These are phyloP conservation scores for Blastobotrys americana DNA, from an alignment of 805 yeast species.

Conservation along the genomic window DNA sequence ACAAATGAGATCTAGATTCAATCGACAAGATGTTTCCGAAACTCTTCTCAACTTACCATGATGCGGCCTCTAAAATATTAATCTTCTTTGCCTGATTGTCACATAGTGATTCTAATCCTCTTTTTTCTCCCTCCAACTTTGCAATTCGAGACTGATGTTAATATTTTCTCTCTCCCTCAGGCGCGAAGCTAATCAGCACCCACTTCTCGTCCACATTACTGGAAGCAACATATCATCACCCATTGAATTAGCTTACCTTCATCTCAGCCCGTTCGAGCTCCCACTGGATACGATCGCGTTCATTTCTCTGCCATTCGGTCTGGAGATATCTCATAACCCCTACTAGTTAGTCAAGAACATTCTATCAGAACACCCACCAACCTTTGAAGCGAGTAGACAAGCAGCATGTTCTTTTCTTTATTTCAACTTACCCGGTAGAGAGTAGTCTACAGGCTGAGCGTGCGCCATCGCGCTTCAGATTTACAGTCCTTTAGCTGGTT, in stretches of 20 bases:
- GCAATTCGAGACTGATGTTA: constrained; percentile 35
- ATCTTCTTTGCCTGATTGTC: constrained; percentile 25
- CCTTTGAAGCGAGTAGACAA: no score
- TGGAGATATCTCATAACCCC: constrained; percentile 62
- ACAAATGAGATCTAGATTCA: not conserved
- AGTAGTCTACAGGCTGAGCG: constrained; percentile 25
- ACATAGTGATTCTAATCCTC: constrained; percentile 28
- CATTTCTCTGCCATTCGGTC: constrained; percentile 54
- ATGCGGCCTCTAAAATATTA: constrained; percentile 26
- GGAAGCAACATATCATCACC: not conserved
- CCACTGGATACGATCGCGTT: constrained; percentile 54
- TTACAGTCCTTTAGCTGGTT: no score
- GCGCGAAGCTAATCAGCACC: not conserved
- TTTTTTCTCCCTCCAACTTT: constrained; percentile 47
- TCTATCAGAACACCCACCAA: not conserved
- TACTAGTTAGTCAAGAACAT: constrained; percentile 19
- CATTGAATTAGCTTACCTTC: constrained; percentile 34
- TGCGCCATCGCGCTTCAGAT: no score
- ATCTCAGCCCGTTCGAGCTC: constrained; percentile 54
- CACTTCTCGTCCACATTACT: not conserved
- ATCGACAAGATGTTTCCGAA: not conserved
- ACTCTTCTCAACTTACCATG: no score
- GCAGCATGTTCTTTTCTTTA: not conserved
- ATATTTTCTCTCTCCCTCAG: constrained; percentile 1
- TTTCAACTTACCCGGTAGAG: constrained; percentile 28